Evolutionary conservation across 2,329 filamentous ascomycete species (phyloP), one percentile per base, ranked within the genome.

Genomic region (Talaromyces sp.): DNA sequence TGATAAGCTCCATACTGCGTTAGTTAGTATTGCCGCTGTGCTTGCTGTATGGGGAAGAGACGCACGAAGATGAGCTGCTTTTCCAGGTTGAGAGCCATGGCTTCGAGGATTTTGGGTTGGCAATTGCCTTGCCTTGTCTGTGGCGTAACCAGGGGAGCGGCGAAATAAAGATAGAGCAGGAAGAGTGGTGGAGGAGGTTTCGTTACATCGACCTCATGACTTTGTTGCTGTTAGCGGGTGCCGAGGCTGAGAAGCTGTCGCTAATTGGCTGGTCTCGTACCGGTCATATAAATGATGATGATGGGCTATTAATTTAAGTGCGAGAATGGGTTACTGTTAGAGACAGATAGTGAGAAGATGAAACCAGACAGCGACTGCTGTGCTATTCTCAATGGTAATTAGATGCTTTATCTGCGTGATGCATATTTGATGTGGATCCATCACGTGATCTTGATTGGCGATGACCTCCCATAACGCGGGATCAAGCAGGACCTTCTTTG

Each of bases 31-130:
- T 55, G 58, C n/a, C 43, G 19, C 17, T 24, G 21, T 24, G 43
- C 21, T 21, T 21, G 19, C 51, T 56, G 27, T 26, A 14, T 26
- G 59, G 43, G 62, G 59, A 71, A 58, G 29, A 43, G 50, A 73
- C 85, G 73, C 80, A 88, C 86, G 70, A 88, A 88, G 65, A 83
- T 80, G 64, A 88, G 77, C 74, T 88, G 86, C 73, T 85, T 87
- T 74, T 88, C 86, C 21, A 88, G 80, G 68, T 88, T 86, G 64
- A 88, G 74, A 41, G 76, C 70, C 77, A 79, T 79, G 21, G 27
- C 11, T 38, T 41, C 9, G 53, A 26, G 13, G 38, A 17, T 8
- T 55, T 17, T 19, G n/a, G 13, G n/a, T 10, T 38, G 53, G 41
- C 11, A 55, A 14, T 26, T 14, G 21, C 21, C 19, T 46, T n/a